Evolutionary conservation across 768 basidiomycete species (phyloP), one percentile per base, ranked within the genome.

Genomic region (Suillus alpinus): DNA sequence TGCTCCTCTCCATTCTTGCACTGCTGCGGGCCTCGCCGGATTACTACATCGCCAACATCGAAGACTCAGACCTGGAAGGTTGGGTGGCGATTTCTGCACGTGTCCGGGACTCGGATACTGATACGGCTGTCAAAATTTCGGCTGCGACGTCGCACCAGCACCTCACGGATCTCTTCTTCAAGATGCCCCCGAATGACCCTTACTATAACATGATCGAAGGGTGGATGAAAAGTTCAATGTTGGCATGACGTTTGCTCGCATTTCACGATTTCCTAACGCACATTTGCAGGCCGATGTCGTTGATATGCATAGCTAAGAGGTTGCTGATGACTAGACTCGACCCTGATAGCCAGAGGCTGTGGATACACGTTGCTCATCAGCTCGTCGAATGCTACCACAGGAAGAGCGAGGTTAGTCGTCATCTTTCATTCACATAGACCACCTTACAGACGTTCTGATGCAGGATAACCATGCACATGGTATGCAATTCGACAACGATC

Each of bases 1-100:
- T 94, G 9, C 73, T 91, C 10, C 77, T 92, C 3, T 84, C 83
- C 4, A 80, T 91, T n/a, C 74, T 91, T 9, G 80, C 88, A 0
- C 75, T 93, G 34, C 92, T 87, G 86, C 82, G 89, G 20, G 69
- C 79, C 1, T 79, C 81, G 50, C 78, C 82, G 0, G 63, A 74
- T 29, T 90, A 89, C 74, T 84, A 83, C 61, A 73, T 85, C 58
- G 69, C 72, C 3, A 78, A 83, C 10, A 71, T 81, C 26, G 73
- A 78, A 0, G 69, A 75, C 4, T 10, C 23, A 9, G 20, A 39
- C 8, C 8, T 40, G 26, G 39, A 55, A 16, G 36, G 52, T 9
- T 87, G 84, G 85, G 69, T 81, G 26, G 71, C 77, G 26, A 71
- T 77, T 40, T 75, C 77, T 18, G 75, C 83, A 32, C 80, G 81